A percentile compares a stretch with the other conserved stretches of the same genome.
phyloP scores from a whole-genome alignment of 805 yeast species.

The Teunomyces panamensis region DNA sequence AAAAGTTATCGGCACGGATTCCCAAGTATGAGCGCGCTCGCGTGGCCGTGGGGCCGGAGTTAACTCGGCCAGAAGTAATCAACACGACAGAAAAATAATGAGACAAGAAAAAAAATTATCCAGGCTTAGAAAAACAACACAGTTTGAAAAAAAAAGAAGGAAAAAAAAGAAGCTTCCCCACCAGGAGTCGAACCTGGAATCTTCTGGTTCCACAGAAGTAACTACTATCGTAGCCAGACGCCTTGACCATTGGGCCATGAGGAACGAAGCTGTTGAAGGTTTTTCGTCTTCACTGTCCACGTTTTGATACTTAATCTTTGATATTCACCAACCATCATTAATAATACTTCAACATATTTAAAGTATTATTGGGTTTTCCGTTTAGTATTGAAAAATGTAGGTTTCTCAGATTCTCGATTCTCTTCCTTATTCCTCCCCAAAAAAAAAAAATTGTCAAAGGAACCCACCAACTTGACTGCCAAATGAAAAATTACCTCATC shows the following conservation, averaged over 20 bases:
- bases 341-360: too few species aligned
- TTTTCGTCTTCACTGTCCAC: neutral
- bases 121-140: too few species aligned
- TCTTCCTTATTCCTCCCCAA: neutral
- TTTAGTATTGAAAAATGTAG: too few species aligned
- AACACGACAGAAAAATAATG: neutral
- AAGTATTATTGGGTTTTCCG: too few species aligned
- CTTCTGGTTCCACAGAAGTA: conserved; percentile 49
- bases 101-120: neutral
- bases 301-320: too few species aligned
- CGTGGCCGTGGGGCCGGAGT: too few species aligned
- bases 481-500: neutral
- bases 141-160: neutral
- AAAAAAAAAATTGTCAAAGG: neutral
- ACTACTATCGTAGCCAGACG: conserved; percentile 65
- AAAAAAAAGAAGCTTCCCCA: conserved; percentile 39
- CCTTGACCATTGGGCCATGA: conserved; percentile 77
- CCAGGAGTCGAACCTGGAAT: conserved; percentile 53
- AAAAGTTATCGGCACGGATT: too few species aligned
- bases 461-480: neutral
- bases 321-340: too few species aligned
- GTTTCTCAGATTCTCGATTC: neutral
- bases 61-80: too few species aligned
- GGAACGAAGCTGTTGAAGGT: conserved; percentile 45
- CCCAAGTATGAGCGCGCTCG: too few species aligned